phyloP scores from a whole-genome alignment of 164 flowering plant genomes.

The Stephania cephalantha region DNA sequence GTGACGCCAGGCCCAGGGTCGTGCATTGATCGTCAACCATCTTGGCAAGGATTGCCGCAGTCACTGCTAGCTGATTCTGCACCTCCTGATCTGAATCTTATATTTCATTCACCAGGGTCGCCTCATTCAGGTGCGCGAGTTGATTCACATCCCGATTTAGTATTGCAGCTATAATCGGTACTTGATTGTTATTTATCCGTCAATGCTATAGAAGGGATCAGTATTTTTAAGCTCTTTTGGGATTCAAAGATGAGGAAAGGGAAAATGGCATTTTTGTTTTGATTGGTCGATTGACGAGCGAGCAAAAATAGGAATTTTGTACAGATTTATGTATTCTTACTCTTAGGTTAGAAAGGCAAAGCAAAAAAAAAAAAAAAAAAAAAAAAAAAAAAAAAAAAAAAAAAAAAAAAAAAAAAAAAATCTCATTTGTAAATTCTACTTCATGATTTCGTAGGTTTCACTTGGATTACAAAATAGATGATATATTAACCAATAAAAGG shows the following conservation, averaged over 20 bases:
- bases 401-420: no score
- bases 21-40: slow-evolving; percentile 19
- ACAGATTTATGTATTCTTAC: slow-evolving; percentile 30
- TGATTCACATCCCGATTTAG: slow-evolving; percentile 65
- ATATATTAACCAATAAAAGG: not conserved
- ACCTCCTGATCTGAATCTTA: slow-evolving; percentile 52
- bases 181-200: not conserved
- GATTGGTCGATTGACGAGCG: not conserved
- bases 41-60: slow-evolving; percentile 21
- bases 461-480: not conserved
- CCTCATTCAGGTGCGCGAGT: slow-evolving; percentile 33
- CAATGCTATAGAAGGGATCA: not conserved
- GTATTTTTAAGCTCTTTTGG: not conserved
- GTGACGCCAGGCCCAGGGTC: slow-evolving; percentile 11
- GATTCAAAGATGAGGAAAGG: not conserved
- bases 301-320: slow-evolving; percentile 9
- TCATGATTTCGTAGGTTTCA: not conserved
- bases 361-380: not conserved
- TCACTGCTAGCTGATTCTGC: slow-evolving; percentile 25
- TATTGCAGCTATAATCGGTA: slow-evolving; percentile 51
- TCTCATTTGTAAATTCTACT: not conserved
- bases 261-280: not conserved
- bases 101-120: slow-evolving; percentile 49
- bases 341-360: slow-evolving; percentile 1
- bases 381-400: not conserved